Evolutionary conservation across 2,329 filamentous ascomycete species (phyloP), one percentile per base, ranked within the genome.

Genomic region (Curvularia eragrostidis): DNA sequence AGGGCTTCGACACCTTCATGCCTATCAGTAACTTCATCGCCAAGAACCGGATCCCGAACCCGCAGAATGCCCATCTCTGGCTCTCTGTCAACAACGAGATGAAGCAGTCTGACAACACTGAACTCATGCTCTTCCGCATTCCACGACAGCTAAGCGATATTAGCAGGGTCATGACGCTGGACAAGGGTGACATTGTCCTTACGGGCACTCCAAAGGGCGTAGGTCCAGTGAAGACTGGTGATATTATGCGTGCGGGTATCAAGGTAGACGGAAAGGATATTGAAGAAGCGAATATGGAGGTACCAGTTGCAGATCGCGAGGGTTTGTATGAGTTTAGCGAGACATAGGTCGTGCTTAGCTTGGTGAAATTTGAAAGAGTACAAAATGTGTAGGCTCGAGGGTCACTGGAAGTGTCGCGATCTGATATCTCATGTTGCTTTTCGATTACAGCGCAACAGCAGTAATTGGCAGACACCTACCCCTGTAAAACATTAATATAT

Each of bases 151-250:
- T 99, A 72, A 91, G 89, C 71, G 93, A 97, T 80, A 96, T 99
- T 74, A 95, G 91, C 65, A 89, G 89, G 75, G 93, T 98, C 56
- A 97, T 98, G 93, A 93, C 92, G 8, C 83, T 99, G 58, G 89
- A 96, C 78, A 87, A 90, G 71, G 95, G 94, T 48, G 95, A 99
- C 77, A 88, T 99, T 71, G 87, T 99, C 48, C 81, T 99, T 68
- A 99, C 95, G n/a, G 95, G 95, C 18, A 99, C 95, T 49, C 95
- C 95, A 48, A 97, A 97, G 80, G 95, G 95, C 12, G 95, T 99
- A 1, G 95, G 95, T 1, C 84, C 88, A 19, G 93, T 97, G 1
- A 86, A 88, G 59, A 87, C 91, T 1, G 95, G 95, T 2, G 93
- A 99, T 79, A 83, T 94, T 30, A 91, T 99, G 85, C 89, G 84